Evolutionary conservation across 2,329 filamentous ascomycete genomes (phyloP), one percentile per base, ranked within the genome.

Genomic region (Aspergillus awamori): DNA sequence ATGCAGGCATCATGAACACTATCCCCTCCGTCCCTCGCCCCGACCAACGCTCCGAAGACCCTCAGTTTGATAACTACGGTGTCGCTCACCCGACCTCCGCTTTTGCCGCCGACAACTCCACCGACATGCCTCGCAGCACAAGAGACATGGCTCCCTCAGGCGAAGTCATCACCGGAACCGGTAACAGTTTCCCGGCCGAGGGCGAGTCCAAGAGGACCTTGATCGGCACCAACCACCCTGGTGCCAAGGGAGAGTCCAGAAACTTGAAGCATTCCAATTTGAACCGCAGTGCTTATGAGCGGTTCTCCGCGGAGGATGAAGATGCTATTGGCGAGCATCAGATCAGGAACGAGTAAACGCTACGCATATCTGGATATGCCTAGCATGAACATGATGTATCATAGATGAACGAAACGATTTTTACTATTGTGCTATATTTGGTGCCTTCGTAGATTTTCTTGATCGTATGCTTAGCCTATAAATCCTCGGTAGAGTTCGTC

Each of bases 401-500:
- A 56, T 56, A 47, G 39, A 33, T 55, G n/a, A 43, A 38, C 24
- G 15, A 53, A 26, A 8, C 13, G 20, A 53, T 15, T 4, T 28
- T 43, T 41, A n/a, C 15, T 45, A 2, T 26, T 17, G n/a, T 22
- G 11, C 30, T 22, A 33, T 38, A 20, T 33, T 53, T 24, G 15
- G 15, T 33, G 8, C 4, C 3, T 13, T 3, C 5, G 4, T 36
- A 7, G 33, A 45, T 2, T 26, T 26, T 48, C 8, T 45, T 20
- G 22, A 6, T 26, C 20, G 30, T 49, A 8, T 17, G 20, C 7
- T 24, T 30, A 58, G 43, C 26, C 28, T 28, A 92, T 91, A 68
- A 97, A 79, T 59, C 89, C 91, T 65, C 84, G 85, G 68, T 92
- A 96, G 5, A 95, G 88, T 70, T 93, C 87, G 54, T 96, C 89